Conservation (phyloP, 768 basidiomycete genomes). For the Arthromyces matolae region DNA sequence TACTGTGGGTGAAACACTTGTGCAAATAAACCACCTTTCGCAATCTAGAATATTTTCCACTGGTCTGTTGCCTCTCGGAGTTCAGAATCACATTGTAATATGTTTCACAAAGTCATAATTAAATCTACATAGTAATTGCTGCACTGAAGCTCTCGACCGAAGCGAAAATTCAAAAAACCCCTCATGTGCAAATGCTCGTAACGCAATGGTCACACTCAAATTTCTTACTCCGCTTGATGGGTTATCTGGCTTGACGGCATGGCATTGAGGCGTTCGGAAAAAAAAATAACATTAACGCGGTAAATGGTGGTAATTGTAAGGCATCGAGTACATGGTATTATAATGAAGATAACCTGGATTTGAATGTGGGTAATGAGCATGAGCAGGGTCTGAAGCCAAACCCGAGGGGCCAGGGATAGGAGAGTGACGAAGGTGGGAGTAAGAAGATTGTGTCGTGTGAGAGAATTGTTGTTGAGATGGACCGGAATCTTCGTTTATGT, state of each 20-base stretch:
- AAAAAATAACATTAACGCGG: not conserved
- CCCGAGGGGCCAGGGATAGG: not conserved
- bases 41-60: not conserved
- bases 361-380: not conserved
- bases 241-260: not conserved
- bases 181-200: not conserved
- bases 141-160: not conserved
- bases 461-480: not conserved
- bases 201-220: not conserved
- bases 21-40: not conserved
- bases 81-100: not conserved
- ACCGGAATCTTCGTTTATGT: not conserved
- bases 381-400: not conserved
- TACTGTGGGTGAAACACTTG: not conserved
- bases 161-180: not conserved
- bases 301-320: not conserved
- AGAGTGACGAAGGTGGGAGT: not conserved
- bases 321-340: not conserved
- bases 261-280: not conserved
- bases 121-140: not conserved
- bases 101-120: not conserved
- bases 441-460: not conserved
- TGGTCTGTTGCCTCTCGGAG: not conserved
- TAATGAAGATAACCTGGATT: not conserved
- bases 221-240: not conserved